A percentile compares a stretch with the other conserved stretches of the same genome.
phyloP scores from a whole-genome alignment of 1,284 basidiomycete species.

The Moesziomyces antarcticus region DNA sequence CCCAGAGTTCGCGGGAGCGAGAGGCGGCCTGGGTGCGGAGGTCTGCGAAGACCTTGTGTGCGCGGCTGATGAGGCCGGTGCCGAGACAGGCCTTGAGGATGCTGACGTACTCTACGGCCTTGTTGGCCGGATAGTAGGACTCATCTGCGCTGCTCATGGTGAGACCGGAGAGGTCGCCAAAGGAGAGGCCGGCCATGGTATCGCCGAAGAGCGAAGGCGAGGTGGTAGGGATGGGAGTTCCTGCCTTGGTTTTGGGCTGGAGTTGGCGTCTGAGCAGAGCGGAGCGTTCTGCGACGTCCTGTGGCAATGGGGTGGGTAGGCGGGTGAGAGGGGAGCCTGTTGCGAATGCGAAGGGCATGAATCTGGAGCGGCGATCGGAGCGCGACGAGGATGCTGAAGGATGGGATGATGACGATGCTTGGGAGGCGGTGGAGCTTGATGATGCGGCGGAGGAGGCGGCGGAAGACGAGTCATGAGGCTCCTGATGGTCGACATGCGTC shows the following conservation, averaged over 20 bases:
- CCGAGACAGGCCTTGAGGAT: slow-evolving; percentile 63
- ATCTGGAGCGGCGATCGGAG: slow-evolving; percentile 20
- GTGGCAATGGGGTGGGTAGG: slow-evolving; percentile 45
- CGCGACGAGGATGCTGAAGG: slow-evolving; percentile 17
- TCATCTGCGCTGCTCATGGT: slow-evolving; percentile 52
- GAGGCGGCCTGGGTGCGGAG: slow-evolving; percentile 47
- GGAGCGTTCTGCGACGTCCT: slow-evolving; percentile 39
- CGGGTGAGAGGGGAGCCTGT: slow-evolving; percentile 40
- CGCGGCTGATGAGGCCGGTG: slow-evolving; percentile 59
- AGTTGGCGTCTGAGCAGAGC: slow-evolving; percentile 25
- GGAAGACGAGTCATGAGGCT: slow-evolving; percentile 18
- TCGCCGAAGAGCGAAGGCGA: slow-evolving; percentile 7
- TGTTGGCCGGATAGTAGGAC: slow-evolving; percentile 53
- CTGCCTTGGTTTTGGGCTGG: slow-evolving; percentile 15
- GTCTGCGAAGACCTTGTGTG: slow-evolving; percentile 60
- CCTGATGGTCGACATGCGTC: slow-evolving; percentile 30
- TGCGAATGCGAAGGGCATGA: slow-evolving; percentile 40
- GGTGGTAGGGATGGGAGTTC: slow-evolving; percentile 8
- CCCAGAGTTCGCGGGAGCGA: slow-evolving; percentile 43
- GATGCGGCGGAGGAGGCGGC: slow-evolving; percentile 13
- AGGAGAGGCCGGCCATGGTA: slow-evolving; percentile 27
- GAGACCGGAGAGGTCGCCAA: slow-evolving; percentile 44
- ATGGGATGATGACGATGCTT: slow-evolving; percentile 9
- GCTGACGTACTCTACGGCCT: slow-evolving; percentile 52
- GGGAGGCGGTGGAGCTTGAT: slow-evolving; percentile 4